A percentile compares a stretch with the other conserved stretches of the same genome.
These are phyloP conservation scores for Turritis glabra DNA, from an alignment of 345 rosid species.

Conservation along the genomic window DNA sequence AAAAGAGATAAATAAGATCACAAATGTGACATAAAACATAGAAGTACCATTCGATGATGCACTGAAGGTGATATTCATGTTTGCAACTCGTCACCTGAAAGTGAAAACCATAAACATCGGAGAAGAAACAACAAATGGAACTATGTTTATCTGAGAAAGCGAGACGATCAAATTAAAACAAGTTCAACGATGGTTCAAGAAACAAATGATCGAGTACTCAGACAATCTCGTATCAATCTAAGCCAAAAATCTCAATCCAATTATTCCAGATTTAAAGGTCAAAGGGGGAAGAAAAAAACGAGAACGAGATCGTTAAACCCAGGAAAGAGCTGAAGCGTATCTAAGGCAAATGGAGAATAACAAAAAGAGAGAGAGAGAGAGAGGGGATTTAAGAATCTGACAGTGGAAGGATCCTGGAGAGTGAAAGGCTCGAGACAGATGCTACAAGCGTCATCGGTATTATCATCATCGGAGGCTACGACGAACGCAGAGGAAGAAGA, in stretches of 20 bases:
- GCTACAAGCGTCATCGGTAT: slow-evolving; percentile 75
- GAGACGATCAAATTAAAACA: neutral
- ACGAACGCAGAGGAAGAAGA: slow-evolving; percentile 42
- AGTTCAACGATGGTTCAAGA: neutral
- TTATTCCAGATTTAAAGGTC: neutral
- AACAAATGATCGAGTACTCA: slow-evolving; percentile 7
- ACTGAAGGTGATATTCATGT: slow-evolving; percentile 93
- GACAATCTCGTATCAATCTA: slow-evolving; percentile 1
- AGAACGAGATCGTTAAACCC: slow-evolving; percentile 17
- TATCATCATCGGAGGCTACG: slow-evolving; percentile 41
- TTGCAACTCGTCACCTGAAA: slow-evolving; percentile 85
- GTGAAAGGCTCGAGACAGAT: slow-evolving; percentile 87
- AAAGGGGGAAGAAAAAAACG: neutral
- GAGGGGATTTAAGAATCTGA: slow-evolving; percentile 17
- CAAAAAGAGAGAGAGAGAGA: neutral
- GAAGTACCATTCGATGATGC: slow-evolving; percentile 85
- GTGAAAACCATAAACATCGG: neutral
- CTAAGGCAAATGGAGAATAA: neutral
- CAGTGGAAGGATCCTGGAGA: slow-evolving; percentile 66
- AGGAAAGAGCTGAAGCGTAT: neutral
- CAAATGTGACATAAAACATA: neutral
- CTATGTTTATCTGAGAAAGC: neutral
- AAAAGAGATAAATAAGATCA: neutral
- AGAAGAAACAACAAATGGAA: neutral
- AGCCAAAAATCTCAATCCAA: neutral